Evolutionary conservation across 345 rosid genomes (phyloP), one percentile per base, ranked within the genome.

Genomic region (Mangifera indica): DNA sequence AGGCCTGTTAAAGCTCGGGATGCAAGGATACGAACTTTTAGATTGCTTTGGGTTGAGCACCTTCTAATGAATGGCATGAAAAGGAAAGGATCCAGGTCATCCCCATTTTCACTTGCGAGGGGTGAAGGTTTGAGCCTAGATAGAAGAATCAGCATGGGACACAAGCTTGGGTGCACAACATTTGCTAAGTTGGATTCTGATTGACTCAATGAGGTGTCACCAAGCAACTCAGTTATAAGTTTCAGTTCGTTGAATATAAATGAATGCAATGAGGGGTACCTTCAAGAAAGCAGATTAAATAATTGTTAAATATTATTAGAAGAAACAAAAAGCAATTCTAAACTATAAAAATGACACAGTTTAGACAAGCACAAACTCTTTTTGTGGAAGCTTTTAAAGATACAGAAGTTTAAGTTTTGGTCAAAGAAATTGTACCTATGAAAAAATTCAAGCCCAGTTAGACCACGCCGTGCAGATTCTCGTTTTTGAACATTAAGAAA

Each of bases 101-200:
- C 97, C 60, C 97, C 97, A 75, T 81, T 79, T 87, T 94, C 93
- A 77, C 95, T 87, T 11, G 97, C 88, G 67, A 88, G 81, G 63
- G 98, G 69, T 70, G 98, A 92, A 70, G 98, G 97, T 87, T 90
- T 94, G 65, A 94, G 97, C 87, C 97, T 89, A 56, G 97, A 92
- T 80, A 94, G 81, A 76, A 94, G 91, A 79, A 94, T 90, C 79
- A 94, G 83, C 78, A 94, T 79, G 22, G 98, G 97, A 81, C 98
- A 94, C 81, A 94, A 80, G 85, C 98, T 94, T 55, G 98, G 98
- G 76, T 90, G 97, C 56, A 94, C 98, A 76, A 66, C 84, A 72
- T 86, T 94, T 62, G 74, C 86, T 42, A 87, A 84, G 83, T 81
- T 89, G 72, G 91, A 80, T 80, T 82, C 90, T 25, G 84, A 81